Conservation (phyloP, 2,329 filamentous ascomycete genomes). For the Biscogniauxia sp. region DNA sequence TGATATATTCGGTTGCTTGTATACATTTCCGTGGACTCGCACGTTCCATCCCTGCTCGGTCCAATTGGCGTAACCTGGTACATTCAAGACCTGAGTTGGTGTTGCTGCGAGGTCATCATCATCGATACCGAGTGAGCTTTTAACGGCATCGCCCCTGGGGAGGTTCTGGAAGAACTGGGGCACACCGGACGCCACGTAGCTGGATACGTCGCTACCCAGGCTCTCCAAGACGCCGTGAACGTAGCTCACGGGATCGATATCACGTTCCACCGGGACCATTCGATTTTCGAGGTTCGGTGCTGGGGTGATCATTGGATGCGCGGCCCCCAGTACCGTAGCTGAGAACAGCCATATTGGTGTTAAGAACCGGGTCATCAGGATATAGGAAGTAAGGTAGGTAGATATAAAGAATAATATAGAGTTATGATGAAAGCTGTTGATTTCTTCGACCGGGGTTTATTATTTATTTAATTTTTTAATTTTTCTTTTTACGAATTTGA, state of each 20-base stretch:
- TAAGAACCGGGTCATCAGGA: neutral
- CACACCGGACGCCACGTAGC: constrained; percentile 61
- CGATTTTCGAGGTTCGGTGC: constrained; percentile 40
- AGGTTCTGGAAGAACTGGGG: constrained; percentile 67
- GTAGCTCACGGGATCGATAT: constrained; percentile 47
- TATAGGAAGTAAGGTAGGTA: neutral
- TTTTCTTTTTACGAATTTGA: too few relatives aligned
- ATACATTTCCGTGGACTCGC: constrained; percentile 76
- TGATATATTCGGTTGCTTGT: constrained; percentile 70
- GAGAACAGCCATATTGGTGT: constrained; percentile 17
- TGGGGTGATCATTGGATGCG: constrained; percentile 47
- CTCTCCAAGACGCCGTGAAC: constrained; percentile 48
- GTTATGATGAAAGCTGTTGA: too few relatives aligned
- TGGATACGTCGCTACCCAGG: constrained; percentile 55
- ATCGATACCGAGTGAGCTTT: constrained; percentile 59
- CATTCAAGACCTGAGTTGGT: constrained; percentile 69
- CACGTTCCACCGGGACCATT: constrained; percentile 34
- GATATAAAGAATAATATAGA: too few relatives aligned
- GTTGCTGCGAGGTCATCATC: constrained; percentile 57
- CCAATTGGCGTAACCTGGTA: constrained; percentile 74
- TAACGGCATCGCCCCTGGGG: constrained; percentile 59
- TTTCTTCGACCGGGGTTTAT: too few relatives aligned
- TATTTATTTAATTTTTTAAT: too few relatives aligned
- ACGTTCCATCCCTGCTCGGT: constrained; percentile 75
- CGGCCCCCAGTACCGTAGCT: constrained; percentile 20